These are phyloP conservation scores for Thymus quinquecostatus DNA, from an alignment of 257 asterid species.

Conservation along the genomic window DNA sequence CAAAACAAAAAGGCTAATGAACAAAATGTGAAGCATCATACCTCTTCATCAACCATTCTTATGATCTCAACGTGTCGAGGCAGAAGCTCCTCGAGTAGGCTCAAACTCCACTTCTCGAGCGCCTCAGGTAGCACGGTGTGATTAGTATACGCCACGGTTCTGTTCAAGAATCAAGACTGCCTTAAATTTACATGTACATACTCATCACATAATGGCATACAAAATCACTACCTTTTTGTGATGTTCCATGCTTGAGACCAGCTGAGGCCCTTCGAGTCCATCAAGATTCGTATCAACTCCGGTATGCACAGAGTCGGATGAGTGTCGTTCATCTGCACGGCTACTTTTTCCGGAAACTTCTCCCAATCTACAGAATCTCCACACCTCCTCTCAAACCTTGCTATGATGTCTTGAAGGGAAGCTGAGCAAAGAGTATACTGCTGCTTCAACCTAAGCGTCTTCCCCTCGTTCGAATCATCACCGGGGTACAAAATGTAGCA, in stretches of 20 bases:
- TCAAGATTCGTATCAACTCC: slow-evolving; percentile 58
- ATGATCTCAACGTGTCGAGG: slow-evolving; percentile 74
- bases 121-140: slow-evolving; percentile 83
- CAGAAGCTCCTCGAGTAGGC: slow-evolving; percentile 56
- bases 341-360: slow-evolving; percentile 60
- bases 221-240: slow-evolving; percentile 50
- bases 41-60: slow-evolving; percentile 63
- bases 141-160: slow-evolving; percentile 69
- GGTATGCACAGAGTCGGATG: slow-evolving; percentile 75
- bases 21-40: neutral
- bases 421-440: slow-evolving; percentile 72
- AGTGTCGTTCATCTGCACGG: slow-evolving; percentile 71
- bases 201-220: neutral
- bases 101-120: slow-evolving; percentile 64
- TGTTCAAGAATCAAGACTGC: slow-evolving; percentile 26
- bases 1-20: neutral
- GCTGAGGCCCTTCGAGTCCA: slow-evolving; percentile 62
- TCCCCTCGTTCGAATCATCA: slow-evolving; percentile 64
- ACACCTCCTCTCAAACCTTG: slow-evolving; percentile 57
- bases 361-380: slow-evolving; percentile 54
- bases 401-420: slow-evolving; percentile 69
- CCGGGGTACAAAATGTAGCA: slow-evolving; percentile 72
- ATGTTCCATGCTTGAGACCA: slow-evolving; percentile 68
- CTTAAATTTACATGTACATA: slow-evolving; percentile 21
- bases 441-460: slow-evolving; percentile 65